Conservation (phyloP, 2,329 filamentous ascomycete genomes). For the Mollisia scopiformis region DNA sequence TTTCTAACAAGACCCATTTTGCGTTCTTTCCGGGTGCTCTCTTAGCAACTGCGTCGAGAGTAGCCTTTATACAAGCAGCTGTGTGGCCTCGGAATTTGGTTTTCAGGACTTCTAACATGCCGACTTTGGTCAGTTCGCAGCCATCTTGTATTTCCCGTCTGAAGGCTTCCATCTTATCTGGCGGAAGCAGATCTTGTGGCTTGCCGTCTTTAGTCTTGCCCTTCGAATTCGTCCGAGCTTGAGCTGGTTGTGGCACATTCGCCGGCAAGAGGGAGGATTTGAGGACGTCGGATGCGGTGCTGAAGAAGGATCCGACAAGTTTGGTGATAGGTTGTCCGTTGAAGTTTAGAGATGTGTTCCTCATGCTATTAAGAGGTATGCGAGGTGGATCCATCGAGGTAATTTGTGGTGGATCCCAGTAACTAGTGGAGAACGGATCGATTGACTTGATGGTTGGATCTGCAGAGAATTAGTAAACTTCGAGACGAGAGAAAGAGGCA, state of each 20-base stretch:
- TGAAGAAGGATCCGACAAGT: slow-evolving; percentile 22
- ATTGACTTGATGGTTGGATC: slow-evolving; percentile 57
- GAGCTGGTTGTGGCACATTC: not conserved
- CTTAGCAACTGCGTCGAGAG: slow-evolving; percentile 66
- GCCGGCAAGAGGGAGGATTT: slow-evolving; percentile 3
- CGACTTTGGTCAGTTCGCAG: no score
- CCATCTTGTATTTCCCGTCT: slow-evolving; percentile 70
- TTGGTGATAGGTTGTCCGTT: slow-evolving; percentile 13
- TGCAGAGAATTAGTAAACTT: slow-evolving; percentile 16
- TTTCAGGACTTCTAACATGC: slow-evolving; percentile 75
- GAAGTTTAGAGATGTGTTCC: slow-evolving; percentile 23
- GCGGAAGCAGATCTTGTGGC: slow-evolving; percentile 30
- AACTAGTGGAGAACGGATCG: slow-evolving; percentile 81
- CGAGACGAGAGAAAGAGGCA: not conserved
- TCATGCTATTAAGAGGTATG: slow-evolving; percentile 36
- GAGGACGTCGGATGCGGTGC: slow-evolving; percentile 5
- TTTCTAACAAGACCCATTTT: slow-evolving; percentile 43
- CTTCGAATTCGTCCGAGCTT: slow-evolving; percentile 1
- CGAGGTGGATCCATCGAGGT: slow-evolving; percentile 39
- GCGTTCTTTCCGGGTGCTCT: slow-evolving; percentile 54
- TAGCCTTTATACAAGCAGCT: slow-evolving; percentile 72
- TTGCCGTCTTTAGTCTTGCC: slow-evolving; percentile 22
- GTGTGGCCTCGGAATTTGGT: slow-evolving; percentile 72
- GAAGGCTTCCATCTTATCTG: slow-evolving; percentile 48
- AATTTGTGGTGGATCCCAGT: slow-evolving; percentile 61